Evolutionary conservation across 768 basidiomycete genomes (phyloP).

Genomic region (Butyriboletus loyo): DNA sequence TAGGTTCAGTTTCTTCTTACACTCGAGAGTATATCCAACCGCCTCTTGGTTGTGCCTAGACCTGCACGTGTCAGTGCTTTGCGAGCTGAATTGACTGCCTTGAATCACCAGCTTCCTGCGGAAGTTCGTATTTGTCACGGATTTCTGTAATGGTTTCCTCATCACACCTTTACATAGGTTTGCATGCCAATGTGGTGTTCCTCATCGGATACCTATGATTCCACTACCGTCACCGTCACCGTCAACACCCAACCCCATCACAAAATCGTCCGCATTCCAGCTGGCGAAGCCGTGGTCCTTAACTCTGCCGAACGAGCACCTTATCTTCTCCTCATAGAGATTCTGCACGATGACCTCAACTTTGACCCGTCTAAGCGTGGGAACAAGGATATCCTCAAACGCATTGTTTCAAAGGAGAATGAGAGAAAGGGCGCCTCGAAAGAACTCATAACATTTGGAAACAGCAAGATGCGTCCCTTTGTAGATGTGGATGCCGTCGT

Average conservation of each 20-base stretch:
- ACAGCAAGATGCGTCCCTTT: slow-evolving; percentile 15
- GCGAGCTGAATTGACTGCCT: slow-evolving; percentile 88
- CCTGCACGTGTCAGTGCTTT: slow-evolving; percentile 96
- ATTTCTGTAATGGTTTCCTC: background rate
- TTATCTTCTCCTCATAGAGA: slow-evolving; percentile 88
- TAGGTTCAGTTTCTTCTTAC: slow-evolving; percentile 84
- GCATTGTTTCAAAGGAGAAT: slow-evolving; percentile 65
- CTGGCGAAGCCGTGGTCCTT: slow-evolving; percentile 94
- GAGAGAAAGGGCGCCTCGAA: slow-evolving; percentile 55
- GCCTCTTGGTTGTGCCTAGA: slow-evolving; percentile 86
- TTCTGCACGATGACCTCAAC: slow-evolving; percentile 85
- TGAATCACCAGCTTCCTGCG: slow-evolving; percentile 95
- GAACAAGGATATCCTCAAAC: slow-evolving; percentile 84
- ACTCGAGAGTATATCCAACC: slow-evolving; percentile 90
- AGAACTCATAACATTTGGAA: slow-evolving; percentile 50
- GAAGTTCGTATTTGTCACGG: slow-evolving; percentile 55
- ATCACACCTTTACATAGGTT: slow-evolving; percentile 43
- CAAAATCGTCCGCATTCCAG: slow-evolving; percentile 94
- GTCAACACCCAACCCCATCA: slow-evolving; percentile 69
- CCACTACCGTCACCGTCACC: slow-evolving; percentile 22
- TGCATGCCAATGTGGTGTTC: slow-evolving; percentile 89
- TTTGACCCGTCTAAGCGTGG: slow-evolving; percentile 82
- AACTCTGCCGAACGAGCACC: slow-evolving; percentile 97
- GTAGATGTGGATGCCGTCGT: slow-evolving; percentile 20
- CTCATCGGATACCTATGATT: slow-evolving; percentile 57